phyloP scores from a whole-genome alignment of 805 yeast genomes.

The Wickerhamomyces queroliae region DNA sequence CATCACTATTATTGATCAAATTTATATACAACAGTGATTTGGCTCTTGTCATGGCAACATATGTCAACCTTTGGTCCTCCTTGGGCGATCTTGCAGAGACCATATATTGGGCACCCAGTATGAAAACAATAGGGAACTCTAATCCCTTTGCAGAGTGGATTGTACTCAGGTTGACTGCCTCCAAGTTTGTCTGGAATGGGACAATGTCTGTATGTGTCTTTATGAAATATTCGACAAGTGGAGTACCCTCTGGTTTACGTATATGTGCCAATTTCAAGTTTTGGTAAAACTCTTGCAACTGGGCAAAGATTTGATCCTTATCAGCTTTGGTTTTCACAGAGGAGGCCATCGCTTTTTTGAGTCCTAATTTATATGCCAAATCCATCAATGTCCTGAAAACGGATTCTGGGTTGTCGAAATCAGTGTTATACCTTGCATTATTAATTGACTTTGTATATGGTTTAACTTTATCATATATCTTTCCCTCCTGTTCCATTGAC shows the following conservation, averaged over 20 bases:
- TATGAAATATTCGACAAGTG: conserved; percentile 26
- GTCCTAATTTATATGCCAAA: conserved; percentile 11
- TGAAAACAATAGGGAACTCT: conserved; percentile 65
- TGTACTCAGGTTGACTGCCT: conserved; percentile 52
- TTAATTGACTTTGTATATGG: conserved; percentile 22
- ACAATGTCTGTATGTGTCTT: conserved; percentile 25
- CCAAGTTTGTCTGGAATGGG: conserved; percentile 21
- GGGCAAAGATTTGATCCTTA: conserved; percentile 18
- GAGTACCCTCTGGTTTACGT: conserved; percentile 18
- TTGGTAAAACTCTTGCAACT: conserved; percentile 30
- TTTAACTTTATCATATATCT: conserved; percentile 18
- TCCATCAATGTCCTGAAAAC: conserved; percentile 10
- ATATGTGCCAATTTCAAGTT: conserved; percentile 25
- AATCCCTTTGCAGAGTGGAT: conserved; percentile 73
- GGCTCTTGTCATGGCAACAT: conserved; percentile 68
- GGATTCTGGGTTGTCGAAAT: conserved; percentile 10
- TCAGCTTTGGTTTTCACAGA: conserved; percentile 20
- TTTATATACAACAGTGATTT: conserved; percentile 27
- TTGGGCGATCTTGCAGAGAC: conserved; percentile 4
- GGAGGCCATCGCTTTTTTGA: conserved; percentile 6
- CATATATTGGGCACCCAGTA: conserved; percentile 20
- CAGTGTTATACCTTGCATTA: conserved; percentile 8
- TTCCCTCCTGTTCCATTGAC: neutral
- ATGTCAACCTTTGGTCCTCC: conserved; percentile 39
- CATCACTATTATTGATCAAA: conserved; percentile 1